Base-by-base conservation (phyloP, 148 eudicot genomes). In the Chenopodium formosanum region DNA sequence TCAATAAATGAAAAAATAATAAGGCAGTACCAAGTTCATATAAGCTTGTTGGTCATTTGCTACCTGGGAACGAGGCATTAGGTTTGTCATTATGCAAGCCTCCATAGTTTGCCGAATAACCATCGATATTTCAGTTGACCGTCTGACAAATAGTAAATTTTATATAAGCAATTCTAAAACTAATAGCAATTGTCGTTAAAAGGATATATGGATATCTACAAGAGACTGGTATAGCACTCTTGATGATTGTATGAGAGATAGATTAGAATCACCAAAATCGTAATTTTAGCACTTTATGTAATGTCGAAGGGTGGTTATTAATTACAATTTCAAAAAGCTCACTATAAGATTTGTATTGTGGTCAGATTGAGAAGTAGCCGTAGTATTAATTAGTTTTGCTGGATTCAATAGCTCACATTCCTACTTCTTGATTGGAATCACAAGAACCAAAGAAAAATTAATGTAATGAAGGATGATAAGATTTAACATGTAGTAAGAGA, bases 51-150 rank as follows among this genome's bases (percentile, higher is more conserved):
- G 37, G 48, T 13, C 40, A 48, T 65, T 48, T 1, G 7, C 5
- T 37, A 94, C 98, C 98, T 94, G 97, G 25, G 97, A 92, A 71
- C 93, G 92, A 79, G 99, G 97, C 94, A 95, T 90, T 53, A 92
- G 85, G 81, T 95, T 86, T 40, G 93, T 92, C 81, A 93, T 82
- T 83, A 95, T 95, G 90, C 92, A 89, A 68, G 97, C 96, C 88
- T 95, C 98, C 98, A 95, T 91, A 23, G 98, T 92, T 88, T 95
- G 97, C 74, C 97, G 93, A 86, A 95, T 95, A 84, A 95, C 97
- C 86, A 92, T 77, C 69, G 99, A 95, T 83, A 95, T 95, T 85
- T 95, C 99, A 31, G 92, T 95, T 78, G 99, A 95, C 73, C 97
- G 93, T 88, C 98, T 95, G 86, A 75, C 74, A 75, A n/a, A 19